A percentile compares a stretch with the other conserved stretches of the same genome.
phyloP scores from a whole-genome alignment of 2,329 filamentous ascomycete species.

The Coleophoma cylindrospora region DNA sequence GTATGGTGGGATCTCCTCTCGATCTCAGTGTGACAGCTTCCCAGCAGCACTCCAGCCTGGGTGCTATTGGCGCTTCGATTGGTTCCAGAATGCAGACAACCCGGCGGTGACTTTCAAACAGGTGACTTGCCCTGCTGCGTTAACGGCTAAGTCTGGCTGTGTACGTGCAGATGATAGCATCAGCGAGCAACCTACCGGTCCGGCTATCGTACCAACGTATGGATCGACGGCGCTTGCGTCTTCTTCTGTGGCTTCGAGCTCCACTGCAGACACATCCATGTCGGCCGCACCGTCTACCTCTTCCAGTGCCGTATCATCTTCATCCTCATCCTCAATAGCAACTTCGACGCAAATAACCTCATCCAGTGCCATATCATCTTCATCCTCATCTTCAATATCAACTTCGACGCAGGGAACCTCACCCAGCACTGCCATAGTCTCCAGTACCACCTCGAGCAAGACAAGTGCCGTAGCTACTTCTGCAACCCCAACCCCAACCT shows the following conservation, averaged over 20 bases:
- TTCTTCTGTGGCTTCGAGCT: neutral
- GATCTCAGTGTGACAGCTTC: conserved; percentile 36
- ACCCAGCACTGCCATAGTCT: neutral
- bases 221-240: neutral
- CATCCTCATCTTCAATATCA: neutral
- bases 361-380: neutral
- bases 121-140: conserved; percentile 38
- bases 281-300: neutral
- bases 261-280: neutral
- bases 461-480: neutral
- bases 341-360: too few relatives aligned
- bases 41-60: conserved; percentile 36
- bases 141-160: conserved; percentile 38
- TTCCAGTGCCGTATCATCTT: neutral
- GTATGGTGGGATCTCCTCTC: conserved; percentile 41
- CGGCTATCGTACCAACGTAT: neutral
- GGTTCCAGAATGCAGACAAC: conserved; percentile 43
- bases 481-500: neutral
- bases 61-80: conserved; percentile 48
- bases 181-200: neutral
- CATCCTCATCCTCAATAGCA: neutral
- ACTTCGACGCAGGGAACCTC: neutral
- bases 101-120: conserved; percentile 37
- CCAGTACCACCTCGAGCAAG: neutral
- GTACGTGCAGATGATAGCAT: conserved; percentile 1